Conservation (phyloP, 2,329 filamentous ascomycete species). For the Boeremia exigua region DNA sequence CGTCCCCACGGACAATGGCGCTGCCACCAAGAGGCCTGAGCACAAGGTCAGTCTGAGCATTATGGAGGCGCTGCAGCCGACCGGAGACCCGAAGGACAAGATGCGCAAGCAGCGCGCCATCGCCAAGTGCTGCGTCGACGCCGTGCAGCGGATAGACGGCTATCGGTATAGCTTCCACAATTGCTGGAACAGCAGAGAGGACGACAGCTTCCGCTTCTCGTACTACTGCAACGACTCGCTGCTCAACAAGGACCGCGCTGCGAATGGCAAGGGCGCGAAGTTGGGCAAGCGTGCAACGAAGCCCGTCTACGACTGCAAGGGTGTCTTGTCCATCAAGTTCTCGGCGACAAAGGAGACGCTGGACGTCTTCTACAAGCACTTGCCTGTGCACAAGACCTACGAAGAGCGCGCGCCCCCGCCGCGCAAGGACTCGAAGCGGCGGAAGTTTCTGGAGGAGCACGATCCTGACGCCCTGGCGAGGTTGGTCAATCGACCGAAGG, state of each 20-base stretch:
- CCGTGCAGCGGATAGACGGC: constrained; percentile 54
- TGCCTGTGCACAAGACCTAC: constrained; percentile 55
- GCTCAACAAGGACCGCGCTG: constrained; percentile 58
- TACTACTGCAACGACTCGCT: constrained; percentile 59
- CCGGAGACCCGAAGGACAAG: constrained; percentile 47
- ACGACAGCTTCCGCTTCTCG: constrained; percentile 55
- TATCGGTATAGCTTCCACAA: constrained; percentile 59
- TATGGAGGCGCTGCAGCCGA: constrained; percentile 44
- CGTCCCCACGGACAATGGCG: background rate
- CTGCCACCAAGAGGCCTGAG: constrained; percentile 20
- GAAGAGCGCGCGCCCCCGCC: constrained; percentile 52
- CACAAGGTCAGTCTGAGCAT: constrained; percentile 43
- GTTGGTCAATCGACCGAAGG: constrained; percentile 30
- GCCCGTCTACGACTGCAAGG: constrained; percentile 57
- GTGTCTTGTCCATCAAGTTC: constrained; percentile 57
- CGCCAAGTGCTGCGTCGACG: constrained; percentile 53
- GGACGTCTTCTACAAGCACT: constrained; percentile 56
- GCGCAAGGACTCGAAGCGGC: constrained; percentile 49
- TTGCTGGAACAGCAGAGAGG: constrained; percentile 55
- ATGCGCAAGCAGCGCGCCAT: constrained; percentile 56
- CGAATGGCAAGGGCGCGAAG: constrained; percentile 52
- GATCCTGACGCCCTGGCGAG: constrained; percentile 42
- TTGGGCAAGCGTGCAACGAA: constrained; percentile 49
- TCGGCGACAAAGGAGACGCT: constrained; percentile 50
- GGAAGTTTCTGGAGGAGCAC: constrained; percentile 43